phyloP scores from a whole-genome alignment of 768 basidiomycete genomes.

The Holtermannia corniformis region DNA sequence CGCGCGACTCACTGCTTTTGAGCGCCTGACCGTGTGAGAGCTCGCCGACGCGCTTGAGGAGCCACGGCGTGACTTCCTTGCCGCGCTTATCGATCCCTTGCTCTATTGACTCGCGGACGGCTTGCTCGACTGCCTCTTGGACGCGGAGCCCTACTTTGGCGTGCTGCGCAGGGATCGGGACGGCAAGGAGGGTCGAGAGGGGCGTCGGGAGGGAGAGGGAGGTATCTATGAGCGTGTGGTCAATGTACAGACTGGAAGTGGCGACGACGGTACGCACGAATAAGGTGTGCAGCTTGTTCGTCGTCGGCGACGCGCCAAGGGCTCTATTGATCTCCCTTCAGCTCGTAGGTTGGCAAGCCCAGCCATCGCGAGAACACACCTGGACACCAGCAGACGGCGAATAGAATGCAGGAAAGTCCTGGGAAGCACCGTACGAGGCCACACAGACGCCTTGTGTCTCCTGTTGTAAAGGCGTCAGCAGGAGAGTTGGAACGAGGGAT shows the following conservation, averaged over 20 bases:
- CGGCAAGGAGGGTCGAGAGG: constrained; percentile 72
- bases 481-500: not conserved
- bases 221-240: constrained; percentile 47
- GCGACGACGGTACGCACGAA: constrained; percentile 54
- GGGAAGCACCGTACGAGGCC: constrained; percentile 60
- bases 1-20: constrained; percentile 51
- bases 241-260: constrained; percentile 11
- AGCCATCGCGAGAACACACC: constrained; percentile 42
- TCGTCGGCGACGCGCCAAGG: constrained; percentile 68
- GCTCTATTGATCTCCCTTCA: constrained; percentile 49
- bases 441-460: constrained; percentile 95
- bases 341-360: not conserved
- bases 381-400: constrained; percentile 69
- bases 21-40: constrained; percentile 68
- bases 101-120: constrained; percentile 69
- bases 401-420: constrained; percentile 93
- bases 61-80: constrained; percentile 92
- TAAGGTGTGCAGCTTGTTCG: constrained; percentile 57
- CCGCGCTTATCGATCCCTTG: constrained; percentile 70
- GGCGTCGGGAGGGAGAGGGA: constrained; percentile 62
- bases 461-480: constrained; percentile 43
- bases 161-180: constrained; percentile 75
- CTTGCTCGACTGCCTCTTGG: constrained; percentile 71
- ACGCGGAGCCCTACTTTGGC: constrained; percentile 58
- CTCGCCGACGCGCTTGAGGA: constrained; percentile 70